Base-by-base conservation (phyloP, 306 rosid species). In the Alnus glutinosa region DNA sequence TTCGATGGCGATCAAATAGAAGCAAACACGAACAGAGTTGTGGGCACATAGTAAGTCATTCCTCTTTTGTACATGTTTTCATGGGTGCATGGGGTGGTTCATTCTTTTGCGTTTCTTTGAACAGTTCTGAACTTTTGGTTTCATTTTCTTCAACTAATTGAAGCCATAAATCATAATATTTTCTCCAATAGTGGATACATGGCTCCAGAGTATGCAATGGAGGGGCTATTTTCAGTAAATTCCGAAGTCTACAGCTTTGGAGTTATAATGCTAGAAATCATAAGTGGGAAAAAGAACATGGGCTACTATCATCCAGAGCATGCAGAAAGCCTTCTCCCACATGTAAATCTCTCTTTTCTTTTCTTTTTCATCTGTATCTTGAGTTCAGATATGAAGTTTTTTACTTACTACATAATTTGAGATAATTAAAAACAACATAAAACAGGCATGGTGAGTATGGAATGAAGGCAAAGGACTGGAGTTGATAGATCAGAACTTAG, bases 171-270 rank as follows among this genome's bases (percentile, higher is more conserved):
- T 42, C 46, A 42, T 42, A 42, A 42, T 42, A 12, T 64, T 23
- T 76, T 63, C 49, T n/a, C 16, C 13, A 32, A 23, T 14, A 80
- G 87, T 2, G 76, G 87, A 71, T 84, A 80, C 19, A 84, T 84
- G 81, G 84, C 84, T 2, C 87, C 82, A 1, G 84, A 84, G 5
- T 84, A 84, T 48, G 84, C 73, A 23, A 44, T 64, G 47, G 15
- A 55, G 0, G 87, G 84, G 28, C 3, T 36, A 2, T 84, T 72
- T 10, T 80, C 85, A 2, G n/a, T 58, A 3, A 80, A 80, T 32
- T 84, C 80, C 0, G 82, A 80, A 54, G 82, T 84, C 49, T 84
- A 71, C 30, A 84, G 85, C 15, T 84, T 84, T n/a, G 85, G 87
- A 44, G 74, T 80, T 18, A 8, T 80, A 44, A 7, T 84, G 9